Evolutionary conservation across 2,329 filamentous ascomycete genomes (phyloP), one percentile per base, ranked within the genome.

Genomic region (Verticillium klebahnii): DNA sequence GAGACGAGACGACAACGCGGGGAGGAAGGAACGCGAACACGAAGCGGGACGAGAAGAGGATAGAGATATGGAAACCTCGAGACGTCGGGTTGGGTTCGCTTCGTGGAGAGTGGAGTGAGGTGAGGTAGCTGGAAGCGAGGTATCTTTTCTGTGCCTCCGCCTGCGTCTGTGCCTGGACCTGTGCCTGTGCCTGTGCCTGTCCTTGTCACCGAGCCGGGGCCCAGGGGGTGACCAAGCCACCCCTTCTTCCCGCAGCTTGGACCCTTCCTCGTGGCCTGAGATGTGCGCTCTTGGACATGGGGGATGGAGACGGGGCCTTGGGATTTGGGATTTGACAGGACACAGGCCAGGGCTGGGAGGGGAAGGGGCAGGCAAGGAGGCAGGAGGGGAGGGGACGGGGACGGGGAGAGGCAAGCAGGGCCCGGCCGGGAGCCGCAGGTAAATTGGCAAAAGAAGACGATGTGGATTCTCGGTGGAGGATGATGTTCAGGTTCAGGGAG

Each of bases 401-500:
- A 56, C 54, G 54, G 54, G 29, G 54, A 34, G 54, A 34, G 31
- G 32, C 45, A 52, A 25, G 57, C 45, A 32, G 19, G 57, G 37
- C 39, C 57, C 39, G 37, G 57, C 37, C 57, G 57, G 39, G 37
- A 58, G 57, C 57, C 57, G 57, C 57, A 58, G 37, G 57, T 58
- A 58, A 39, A 58, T 58, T 58, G 57, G 39, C 39, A 45, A 40
- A 29, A 45, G 25, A 40, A 32, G 57, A 52, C 23, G 19, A 45
- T 58, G 57, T 58, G 57, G 57, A 14, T 45, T 58, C 45, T 32
- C 34, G 32, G 31, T 57, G 29, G 34, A 36, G 55, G 55, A 57
- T 17, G 29, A 57, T 14, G 45, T 52, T 52, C 45, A 25, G 45
- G 45, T 23, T 52, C 45, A 52, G 55, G 55, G 55, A 57, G 25